A percentile compares a stretch with the other conserved stretches of the same genome.
phyloP scores from a whole-genome alignment of 2,329 filamentous ascomycete genomes.

The Pestalotiopsis sp. region DNA sequence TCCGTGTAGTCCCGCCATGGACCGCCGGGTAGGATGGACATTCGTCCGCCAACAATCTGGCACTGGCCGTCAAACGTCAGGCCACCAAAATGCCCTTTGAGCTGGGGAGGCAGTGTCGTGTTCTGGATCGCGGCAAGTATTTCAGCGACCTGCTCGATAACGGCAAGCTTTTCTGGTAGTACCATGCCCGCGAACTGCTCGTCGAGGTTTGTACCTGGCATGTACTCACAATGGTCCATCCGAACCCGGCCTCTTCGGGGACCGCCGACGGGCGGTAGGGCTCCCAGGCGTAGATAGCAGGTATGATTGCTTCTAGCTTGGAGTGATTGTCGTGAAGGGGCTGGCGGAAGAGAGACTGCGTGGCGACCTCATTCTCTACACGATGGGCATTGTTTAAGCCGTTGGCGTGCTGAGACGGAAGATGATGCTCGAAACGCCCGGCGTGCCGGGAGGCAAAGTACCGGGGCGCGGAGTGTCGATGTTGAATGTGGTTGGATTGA shows the following conservation, averaged over 20 bases:
- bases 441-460: constrained; percentile 14
- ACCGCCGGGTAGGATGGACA: constrained; percentile 13
- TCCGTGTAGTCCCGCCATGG: constrained; percentile 15
- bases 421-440: constrained; percentile 19
- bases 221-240: constrained; percentile 29
- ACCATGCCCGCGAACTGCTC: constrained; percentile 18
- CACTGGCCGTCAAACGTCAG: constrained; percentile 21
- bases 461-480: neutral
- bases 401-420: constrained; percentile 25
- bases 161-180: constrained; percentile 8
- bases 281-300: constrained; percentile 24
- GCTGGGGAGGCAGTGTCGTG: constrained; percentile 17
- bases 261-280: neutral
- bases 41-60: constrained; percentile 19
- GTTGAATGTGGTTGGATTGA: constrained; percentile 13
- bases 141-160: constrained; percentile 25
- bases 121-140: constrained; percentile 22
- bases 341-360: constrained; percentile 21
- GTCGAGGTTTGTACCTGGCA: constrained; percentile 24
- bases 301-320: constrained; percentile 17
- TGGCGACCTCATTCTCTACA: constrained; percentile 30
- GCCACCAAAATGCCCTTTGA: constrained; percentile 20
- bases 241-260: constrained; percentile 14
- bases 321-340: constrained; percentile 11
- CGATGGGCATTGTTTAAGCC: constrained; percentile 27